phyloP scores from a whole-genome alignment of 768 basidiomycete genomes.

The Trametes cubensis region DNA sequence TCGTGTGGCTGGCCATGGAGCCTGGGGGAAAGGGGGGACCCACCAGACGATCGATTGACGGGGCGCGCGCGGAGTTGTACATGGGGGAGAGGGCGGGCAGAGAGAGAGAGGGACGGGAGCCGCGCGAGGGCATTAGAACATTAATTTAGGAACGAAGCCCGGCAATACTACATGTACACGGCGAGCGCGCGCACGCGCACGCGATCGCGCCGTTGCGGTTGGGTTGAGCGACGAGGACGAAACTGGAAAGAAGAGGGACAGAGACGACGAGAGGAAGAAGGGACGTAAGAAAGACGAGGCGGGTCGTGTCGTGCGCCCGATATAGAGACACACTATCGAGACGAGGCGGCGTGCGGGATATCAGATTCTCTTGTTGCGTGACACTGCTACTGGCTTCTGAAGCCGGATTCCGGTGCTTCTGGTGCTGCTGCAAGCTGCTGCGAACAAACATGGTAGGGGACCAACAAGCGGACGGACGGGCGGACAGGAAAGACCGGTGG shows the following conservation, averaged over 20 bases:
- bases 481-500: background rate
- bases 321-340: background rate
- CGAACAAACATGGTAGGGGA: background rate
- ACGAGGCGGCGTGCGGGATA: constrained; percentile 3
- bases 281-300: no score
- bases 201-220: background rate
- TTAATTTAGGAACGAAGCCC: constrained; percentile 25
- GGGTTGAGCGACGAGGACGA: background rate
- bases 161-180: constrained; percentile 26
- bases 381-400: background rate
- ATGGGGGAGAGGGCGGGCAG: background rate
- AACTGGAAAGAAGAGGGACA: background rate
- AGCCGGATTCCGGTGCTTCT: background rate
- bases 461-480: background rate
- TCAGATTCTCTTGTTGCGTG: background rate
- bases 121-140: constrained; percentile 19
- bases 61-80: background rate
- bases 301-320: background rate
- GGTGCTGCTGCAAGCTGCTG: background rate
- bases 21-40: no score
- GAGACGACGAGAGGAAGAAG: no score
- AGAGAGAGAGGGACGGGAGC: background rate
- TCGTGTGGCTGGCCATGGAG: no score
- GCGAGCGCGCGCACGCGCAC: background rate
- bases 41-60: background rate